Evolutionary conservation across 1,139 yeast genomes (phyloP), one percentile per base, ranked within the genome.

Genomic region (Citeromyces siamensis): DNA sequence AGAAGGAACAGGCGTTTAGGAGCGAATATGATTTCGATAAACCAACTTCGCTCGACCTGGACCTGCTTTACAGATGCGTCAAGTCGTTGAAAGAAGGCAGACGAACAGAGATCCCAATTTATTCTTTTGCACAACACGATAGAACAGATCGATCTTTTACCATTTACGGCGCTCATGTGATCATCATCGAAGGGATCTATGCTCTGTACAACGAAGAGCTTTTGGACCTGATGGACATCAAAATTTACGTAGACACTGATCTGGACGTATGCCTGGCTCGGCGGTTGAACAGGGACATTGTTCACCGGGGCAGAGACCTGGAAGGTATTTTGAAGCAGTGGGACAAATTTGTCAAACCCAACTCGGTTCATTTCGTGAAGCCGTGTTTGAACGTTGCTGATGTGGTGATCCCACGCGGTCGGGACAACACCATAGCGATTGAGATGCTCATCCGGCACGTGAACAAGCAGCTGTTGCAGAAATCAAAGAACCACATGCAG

Each of bases 91-190:
- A 83, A 52, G 68, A 64, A 18, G 62, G 61, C 1, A 53, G 55
- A 38, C 71, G 69, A 48, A 80, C 86, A 0, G 71, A 73, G 39
- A 78, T 90, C 16, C 98, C 98, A 0, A 75, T 84, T 3, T 90
- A 90, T 55, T 84, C 95, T 4, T 90, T 90, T 58, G 59, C 64
- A 1, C 58, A 68, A 32, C 98, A 90, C 55, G 68, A 71, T 41
- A 64, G 96, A 42, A 78, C 90, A 2, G 71, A 66, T 34, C 75
- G 80, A 51, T 67, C 68, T 27, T 64, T 78, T 35, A 76, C 88
- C 3, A 72, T 90, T n/a, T 88, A 86, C 52, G 98, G 97, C 3
- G 95, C 97, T 22, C 86, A 86, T 52, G 94, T 90, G 14, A 81
- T 90, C 42, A 80, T 90, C 10, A 63, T 90, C 31, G 98, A 90